Evolutionary conservation across 495 filamentous ascomycete genomes (phyloP).

Genomic region (Penicillium macrosclerotiorum): DNA sequence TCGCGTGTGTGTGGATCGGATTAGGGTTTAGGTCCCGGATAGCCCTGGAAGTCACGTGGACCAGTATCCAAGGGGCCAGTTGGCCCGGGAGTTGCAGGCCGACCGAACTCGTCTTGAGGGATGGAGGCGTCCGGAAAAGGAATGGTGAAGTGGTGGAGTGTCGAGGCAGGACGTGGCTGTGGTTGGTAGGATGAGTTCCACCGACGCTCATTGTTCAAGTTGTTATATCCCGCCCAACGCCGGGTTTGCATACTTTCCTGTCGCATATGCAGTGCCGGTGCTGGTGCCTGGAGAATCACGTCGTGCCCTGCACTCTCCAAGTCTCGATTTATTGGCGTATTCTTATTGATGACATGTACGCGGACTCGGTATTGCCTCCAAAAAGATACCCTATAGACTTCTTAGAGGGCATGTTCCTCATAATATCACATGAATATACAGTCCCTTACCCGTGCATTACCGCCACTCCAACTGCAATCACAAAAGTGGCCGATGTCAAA

Average conservation of each 20-base stretch:
- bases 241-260: constrained; percentile 4
- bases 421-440: no score
- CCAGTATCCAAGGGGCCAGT: constrained; percentile 1
- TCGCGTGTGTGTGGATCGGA: constrained; percentile 30
- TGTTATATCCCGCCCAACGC: neutral
- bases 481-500: constrained; percentile 13
- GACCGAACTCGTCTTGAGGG: neutral
- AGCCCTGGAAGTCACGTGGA: constrained; percentile 25
- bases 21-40: constrained; percentile 28
- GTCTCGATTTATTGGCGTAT: constrained; percentile 1
- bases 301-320: constrained; percentile 2
- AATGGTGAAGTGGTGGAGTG: neutral
- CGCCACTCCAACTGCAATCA: constrained; percentile 11
- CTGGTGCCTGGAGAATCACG: neutral
- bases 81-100: neutral
- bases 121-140: constrained; percentile 1
- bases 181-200: neutral
- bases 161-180: neutral
- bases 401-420: neutral
- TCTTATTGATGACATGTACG: constrained; percentile 14
- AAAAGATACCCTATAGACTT: constrained; percentile 8
- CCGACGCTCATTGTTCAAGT: neutral
- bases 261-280: constrained; percentile 3
- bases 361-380: constrained; percentile 18
- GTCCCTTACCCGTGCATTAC: constrained; percentile 15